Conservation (phyloP, 768 basidiomycete genomes). For the Suillus paluster region DNA sequence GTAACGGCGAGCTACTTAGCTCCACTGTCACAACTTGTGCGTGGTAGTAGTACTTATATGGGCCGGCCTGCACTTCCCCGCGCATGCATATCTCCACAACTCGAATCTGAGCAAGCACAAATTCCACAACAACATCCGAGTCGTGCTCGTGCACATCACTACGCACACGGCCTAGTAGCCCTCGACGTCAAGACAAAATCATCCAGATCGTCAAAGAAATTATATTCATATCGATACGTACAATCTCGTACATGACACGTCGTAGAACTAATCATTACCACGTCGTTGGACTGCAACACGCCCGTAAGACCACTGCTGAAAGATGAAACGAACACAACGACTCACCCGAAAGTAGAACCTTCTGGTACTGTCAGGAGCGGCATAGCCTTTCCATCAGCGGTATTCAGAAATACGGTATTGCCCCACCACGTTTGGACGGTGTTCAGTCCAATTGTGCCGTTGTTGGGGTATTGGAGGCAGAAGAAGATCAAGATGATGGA, state of each 20-base stretch:
- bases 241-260: not conserved
- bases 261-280: not conserved
- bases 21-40: too few relatives aligned
- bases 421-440: conserved; percentile 75
- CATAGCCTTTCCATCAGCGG: conserved; percentile 29
- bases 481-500: conserved; percentile 62
- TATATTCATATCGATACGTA: not conserved
- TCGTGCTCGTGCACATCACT: not conserved
- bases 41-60: too few relatives aligned
- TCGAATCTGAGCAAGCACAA: too few relatives aligned
- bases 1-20: too few relatives aligned
- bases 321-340: not conserved
- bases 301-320: not conserved
- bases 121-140: too few relatives aligned
- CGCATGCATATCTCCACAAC: too few relatives aligned
- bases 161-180: not conserved
- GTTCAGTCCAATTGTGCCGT: conserved; percentile 60
- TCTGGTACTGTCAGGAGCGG: conserved; percentile 16
- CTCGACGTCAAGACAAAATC: not conserved
- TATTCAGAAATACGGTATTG: conserved; percentile 47
- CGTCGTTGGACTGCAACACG: not conserved
- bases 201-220: not conserved
- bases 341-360: conserved; percentile 34
- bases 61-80: too few relatives aligned
- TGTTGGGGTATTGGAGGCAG: conserved; percentile 62